Percentiles rank a stretch among this genome's conserved stretches.
Conservation (phyloP, 192 early-diverging fungal genomes). For the Podila epigama region DNA sequence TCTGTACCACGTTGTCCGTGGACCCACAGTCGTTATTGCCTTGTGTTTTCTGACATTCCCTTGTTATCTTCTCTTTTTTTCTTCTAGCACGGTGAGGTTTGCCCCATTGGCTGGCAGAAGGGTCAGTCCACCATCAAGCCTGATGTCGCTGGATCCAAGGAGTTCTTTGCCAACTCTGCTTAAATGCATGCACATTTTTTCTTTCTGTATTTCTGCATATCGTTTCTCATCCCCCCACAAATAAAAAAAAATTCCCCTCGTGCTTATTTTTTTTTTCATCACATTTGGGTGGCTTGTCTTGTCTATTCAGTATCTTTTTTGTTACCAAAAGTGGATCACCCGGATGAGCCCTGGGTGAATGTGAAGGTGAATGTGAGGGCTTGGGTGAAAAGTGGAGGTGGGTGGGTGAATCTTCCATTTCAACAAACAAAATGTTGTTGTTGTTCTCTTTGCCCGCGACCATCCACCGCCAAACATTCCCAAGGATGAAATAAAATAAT, state of each 20-base stretch:
- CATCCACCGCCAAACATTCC: too few species aligned
- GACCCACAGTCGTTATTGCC: background rate
- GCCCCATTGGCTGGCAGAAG: constrained; percentile 86
- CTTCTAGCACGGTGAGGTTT: constrained; percentile 72
- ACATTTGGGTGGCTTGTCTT: too few species aligned
- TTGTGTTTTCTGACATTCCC: constrained; percentile 1
- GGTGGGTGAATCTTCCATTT: too few species aligned
- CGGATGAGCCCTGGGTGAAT: too few species aligned
- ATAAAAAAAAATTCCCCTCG: constrained; percentile 2
- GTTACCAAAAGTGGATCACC: background rate
- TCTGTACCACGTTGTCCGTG: background rate
- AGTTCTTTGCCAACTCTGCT: constrained; percentile 50
- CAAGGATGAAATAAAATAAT: too few species aligned
- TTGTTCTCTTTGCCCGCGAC: too few species aligned
- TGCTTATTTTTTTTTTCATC: too few species aligned
- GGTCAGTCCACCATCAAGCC: constrained; percentile 61
- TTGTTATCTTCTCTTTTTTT: constrained; percentile 4
- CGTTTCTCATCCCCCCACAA: background rate
- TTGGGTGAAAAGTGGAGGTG: too few species aligned
- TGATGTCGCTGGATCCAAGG: constrained; percentile 50
- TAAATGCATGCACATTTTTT: constrained; percentile 4
- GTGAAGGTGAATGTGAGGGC: too few species aligned
- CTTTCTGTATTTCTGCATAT: background rate
- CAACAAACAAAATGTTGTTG: too few species aligned
- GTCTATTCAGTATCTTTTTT: too few species aligned